These are phyloP conservation scores for Verticillium zaregamsianum DNA, from an alignment of 2,329 filamentous ascomycete species.

Conservation along the genomic window DNA sequence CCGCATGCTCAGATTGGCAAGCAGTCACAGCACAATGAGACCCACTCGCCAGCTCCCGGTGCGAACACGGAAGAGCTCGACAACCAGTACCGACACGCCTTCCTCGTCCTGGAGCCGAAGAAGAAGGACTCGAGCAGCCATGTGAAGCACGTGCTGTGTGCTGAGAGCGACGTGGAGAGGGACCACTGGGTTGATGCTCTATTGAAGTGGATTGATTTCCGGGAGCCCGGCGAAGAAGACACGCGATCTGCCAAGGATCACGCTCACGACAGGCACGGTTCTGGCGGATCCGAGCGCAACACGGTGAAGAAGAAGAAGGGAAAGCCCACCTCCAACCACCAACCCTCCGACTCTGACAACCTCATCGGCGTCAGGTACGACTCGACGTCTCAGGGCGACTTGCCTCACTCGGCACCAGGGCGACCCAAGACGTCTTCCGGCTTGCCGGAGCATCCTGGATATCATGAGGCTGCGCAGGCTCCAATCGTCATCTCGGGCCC, in stretches of 20 bases:
- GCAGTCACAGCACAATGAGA: conserved; percentile 66
- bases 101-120: conserved; percentile 91
- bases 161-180: conserved; percentile 88
- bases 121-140: conserved; percentile 87
- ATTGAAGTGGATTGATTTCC: conserved; percentile 81
- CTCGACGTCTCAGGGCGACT: conserved; percentile 46
- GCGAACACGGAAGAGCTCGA: conserved; percentile 68
- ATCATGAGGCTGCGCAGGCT: conserved; percentile 21
- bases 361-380: conserved; percentile 58
- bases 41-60: conserved; percentile 55
- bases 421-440: conserved; percentile 31
- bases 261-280: conserved; percentile 35
- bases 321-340: conserved; percentile 27
- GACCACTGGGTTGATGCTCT: conserved; percentile 92
- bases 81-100: conserved; percentile 94
- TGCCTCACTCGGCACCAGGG: conserved; percentile 38
- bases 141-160: conserved; percentile 90
- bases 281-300: conserved; percentile 27
- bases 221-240: conserved; percentile 56
- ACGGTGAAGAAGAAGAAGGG: conserved; percentile 21
- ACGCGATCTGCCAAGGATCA: conserved; percentile 13
- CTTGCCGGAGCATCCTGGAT: conserved; percentile 24
- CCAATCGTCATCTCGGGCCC: conserved; percentile 72
- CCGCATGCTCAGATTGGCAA: conserved; percentile 90
- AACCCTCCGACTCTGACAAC: conserved; percentile 36